Evolutionary conservation across 2,329 filamentous ascomycete species (phyloP).

Genomic region (Epichloe baconii): DNA sequence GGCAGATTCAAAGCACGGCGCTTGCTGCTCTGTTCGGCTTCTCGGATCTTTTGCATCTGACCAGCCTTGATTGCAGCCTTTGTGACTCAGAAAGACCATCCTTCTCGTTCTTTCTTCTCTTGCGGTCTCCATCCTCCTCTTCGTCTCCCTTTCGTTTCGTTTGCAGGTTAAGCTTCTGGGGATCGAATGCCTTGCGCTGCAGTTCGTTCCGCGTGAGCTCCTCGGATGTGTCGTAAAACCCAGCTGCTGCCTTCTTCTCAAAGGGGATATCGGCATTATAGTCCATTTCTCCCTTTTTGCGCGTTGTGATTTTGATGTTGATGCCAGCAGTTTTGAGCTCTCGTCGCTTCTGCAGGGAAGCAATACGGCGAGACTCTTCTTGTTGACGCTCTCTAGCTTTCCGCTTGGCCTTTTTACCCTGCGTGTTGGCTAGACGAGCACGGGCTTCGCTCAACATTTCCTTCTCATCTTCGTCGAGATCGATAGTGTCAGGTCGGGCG

Average conservation of each 20-base stretch:
- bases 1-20: constrained; percentile 72
- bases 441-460: constrained; percentile 98
- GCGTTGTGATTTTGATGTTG: constrained; percentile 87
- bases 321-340: constrained; percentile 97
- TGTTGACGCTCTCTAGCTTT: constrained; percentile 93
- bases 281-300: constrained; percentile 96
- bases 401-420: constrained; percentile 97
- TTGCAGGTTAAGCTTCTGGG: constrained; percentile 76
- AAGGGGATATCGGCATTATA: constrained; percentile 99
- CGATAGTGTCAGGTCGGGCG: constrained; percentile 88
- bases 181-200: constrained; percentile 77
- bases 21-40: constrained; percentile 95
- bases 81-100: constrained; percentile 63
- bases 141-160: constrained; percentile 92
- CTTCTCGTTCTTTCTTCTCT: constrained; percentile 83
- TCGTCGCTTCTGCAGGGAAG: constrained; percentile 88
- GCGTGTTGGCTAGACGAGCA: constrained; percentile 90
- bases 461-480: constrained; percentile 97
- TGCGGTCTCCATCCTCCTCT: constrained; percentile 69
- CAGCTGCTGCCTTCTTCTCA: constrained; percentile 75
- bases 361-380: constrained; percentile 83
- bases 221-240: constrained; percentile 87
- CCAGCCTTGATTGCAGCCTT: constrained; percentile 83
- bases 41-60: constrained; percentile 85
- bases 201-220: constrained; percentile 72